Conservation (phyloP, 148 eudicot species). For the Selenicereus undatus region DNA sequence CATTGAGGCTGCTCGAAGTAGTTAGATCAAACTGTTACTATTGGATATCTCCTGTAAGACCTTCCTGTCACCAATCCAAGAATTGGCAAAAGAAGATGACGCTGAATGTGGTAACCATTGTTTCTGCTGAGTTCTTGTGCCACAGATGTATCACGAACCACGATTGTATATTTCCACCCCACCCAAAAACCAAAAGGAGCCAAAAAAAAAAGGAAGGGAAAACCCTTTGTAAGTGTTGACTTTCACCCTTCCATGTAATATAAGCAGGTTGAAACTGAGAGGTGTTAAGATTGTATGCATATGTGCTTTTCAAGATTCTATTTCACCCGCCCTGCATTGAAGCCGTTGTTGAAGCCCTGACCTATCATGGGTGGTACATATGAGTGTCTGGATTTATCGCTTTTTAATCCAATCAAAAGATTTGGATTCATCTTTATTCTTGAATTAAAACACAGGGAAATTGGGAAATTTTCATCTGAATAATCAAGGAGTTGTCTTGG, state of each 20-base stretch:
- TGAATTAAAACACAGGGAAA: too few species aligned
- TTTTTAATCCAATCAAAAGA: too few species aligned
- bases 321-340: neutral
- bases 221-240: neutral
- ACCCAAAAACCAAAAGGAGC: neutral
- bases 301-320: neutral
- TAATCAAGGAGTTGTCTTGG: too few species aligned
- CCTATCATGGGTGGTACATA: too few species aligned
- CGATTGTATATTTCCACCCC: constrained; percentile 23
- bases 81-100: constrained; percentile 3
- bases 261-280: neutral
- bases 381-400: too few species aligned
- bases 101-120: constrained; percentile 5
- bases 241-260: neutral
- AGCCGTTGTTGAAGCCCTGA: neutral
- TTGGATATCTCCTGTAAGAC: constrained; percentile 26
- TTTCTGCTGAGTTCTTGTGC: constrained; percentile 7
- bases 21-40: constrained; percentile 24
- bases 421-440: too few species aligned
- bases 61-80: constrained; percentile 7
- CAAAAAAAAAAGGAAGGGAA: too few species aligned
- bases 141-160: constrained; percentile 12
- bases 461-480: too few species aligned
- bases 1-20: constrained; percentile 53
- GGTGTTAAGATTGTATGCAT: neutral